Base-by-base conservation (phyloP, 2,329 filamentous ascomycete species). In the Botrytis galanthina region DNA sequence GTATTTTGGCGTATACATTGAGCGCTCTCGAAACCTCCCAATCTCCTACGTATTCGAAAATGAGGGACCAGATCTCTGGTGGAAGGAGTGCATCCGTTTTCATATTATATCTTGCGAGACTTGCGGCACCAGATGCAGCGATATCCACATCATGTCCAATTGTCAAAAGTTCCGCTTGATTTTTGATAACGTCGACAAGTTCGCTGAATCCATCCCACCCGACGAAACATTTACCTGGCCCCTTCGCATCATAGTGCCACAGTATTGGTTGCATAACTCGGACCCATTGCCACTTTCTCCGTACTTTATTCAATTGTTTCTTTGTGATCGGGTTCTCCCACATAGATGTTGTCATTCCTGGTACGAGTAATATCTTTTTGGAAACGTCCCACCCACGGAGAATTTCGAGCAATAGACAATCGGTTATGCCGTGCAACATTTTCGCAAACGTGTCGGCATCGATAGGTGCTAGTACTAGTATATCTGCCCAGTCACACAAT, bases 261-360 rank as follows among this genome's bases (percentile, higher is more conserved):
- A 97, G 83, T 48, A 97, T 90, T 0, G 95, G 94, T 60, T 92
- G 87, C 81, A 97, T 87, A 61, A 96, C 90, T 75, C 92, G 88
- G 70, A 97, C 89, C 93, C 94, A 97, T 71, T 91, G 91, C 93
- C 93, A 97, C 81, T 94, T 95, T 75, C 89, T 86, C 76, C 91
- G 88, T 60, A 97, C 89, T 83, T 97, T 96, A 82, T 89, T 92
- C 75, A 97, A 87, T 80, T 97, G 94, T 79, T 94, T 92, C 83
- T 93, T 93, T 26, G 93, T 97, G 83, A 95, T 91, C 3, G 94
- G 93, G 79, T 96, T 94, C 80, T 95, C 90, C 94, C 94, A 97
- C 90, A 95, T 94, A 74, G 92, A 88, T 1, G 89, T 90, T 48
- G 93, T 95, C 94, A 98, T 97, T 76, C 93, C 93, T 0, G 95